A percentile compares a stretch with the other conserved stretches of the same genome.
These are phyloP conservation scores for Suhomyces maxii DNA, from an alignment of 1,139 yeast species.

Conservation along the genomic window DNA sequence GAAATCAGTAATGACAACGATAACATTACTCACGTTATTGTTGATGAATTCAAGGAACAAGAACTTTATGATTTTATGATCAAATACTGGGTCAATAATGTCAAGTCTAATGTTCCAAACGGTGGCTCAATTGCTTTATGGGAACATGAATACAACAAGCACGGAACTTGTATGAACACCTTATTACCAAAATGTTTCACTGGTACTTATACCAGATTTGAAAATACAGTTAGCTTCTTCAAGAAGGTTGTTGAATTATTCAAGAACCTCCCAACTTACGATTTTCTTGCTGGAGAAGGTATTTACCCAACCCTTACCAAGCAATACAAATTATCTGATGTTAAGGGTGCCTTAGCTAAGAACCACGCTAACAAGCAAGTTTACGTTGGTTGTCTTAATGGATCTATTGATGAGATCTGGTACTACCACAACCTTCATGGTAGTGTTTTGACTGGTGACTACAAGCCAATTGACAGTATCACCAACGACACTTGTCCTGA, in stretches of 20 bases:
- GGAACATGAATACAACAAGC: slow-evolving; percentile 47
- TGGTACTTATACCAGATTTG: slow-evolving; percentile 29
- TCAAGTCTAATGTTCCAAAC: slow-evolving; percentile 32
- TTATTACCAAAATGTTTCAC: slow-evolving; percentile 38
- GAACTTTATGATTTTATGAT: slow-evolving; percentile 34
- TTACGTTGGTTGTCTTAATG: slow-evolving; percentile 36
- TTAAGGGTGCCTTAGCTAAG: slow-evolving; percentile 32
- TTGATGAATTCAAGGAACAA: slow-evolving; percentile 27
- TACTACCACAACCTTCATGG: slow-evolving; percentile 41
- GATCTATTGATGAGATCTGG: slow-evolving; percentile 40
- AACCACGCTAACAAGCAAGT: slow-evolving; percentile 32
- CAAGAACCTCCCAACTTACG: slow-evolving; percentile 35
- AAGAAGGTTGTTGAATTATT: slow-evolving; percentile 37
- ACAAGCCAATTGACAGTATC: slow-evolving; percentile 29
- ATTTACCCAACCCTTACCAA: slow-evolving; percentile 33
- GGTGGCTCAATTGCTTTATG: slow-evolving; percentile 31
- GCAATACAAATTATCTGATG: slow-evolving; percentile 32
- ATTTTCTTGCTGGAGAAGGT: slow-evolving; percentile 34
- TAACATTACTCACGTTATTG: slow-evolving; percentile 32
- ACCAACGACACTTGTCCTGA: slow-evolving; percentile 28
- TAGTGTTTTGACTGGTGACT: slow-evolving; percentile 36
- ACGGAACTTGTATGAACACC: slow-evolving; percentile 48
- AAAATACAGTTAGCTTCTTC: slow-evolving; percentile 36
- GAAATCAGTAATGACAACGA: slow-evolving; percentile 29
- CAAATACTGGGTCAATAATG: slow-evolving; percentile 39